Conservation (phyloP, 257 asterid species). For the Knoxia roxburghii region DNA sequence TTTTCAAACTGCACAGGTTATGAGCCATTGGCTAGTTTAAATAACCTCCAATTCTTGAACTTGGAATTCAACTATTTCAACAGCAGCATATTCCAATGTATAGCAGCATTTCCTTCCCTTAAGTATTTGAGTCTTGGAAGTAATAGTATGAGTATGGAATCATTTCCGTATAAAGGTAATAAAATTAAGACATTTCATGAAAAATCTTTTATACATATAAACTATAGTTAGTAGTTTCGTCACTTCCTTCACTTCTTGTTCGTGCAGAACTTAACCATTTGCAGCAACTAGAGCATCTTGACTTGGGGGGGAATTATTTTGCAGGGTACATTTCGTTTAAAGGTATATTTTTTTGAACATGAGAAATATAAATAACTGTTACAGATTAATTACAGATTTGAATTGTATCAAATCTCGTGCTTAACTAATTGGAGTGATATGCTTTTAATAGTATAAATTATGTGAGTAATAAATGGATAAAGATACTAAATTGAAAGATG, state of each 20-base stretch:
- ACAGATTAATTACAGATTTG: no score
- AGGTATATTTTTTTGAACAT: background rate
- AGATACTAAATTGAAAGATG: no score
- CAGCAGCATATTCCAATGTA: slow-evolving; percentile 3
- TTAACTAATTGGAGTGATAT: no score
- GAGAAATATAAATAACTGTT: no score
- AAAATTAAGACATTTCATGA: no score
- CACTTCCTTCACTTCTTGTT: background rate
- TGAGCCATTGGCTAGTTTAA: background rate
- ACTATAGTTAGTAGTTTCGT: no score
- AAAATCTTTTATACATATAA: no score
- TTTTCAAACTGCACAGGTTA: no score
- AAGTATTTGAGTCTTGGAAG: background rate
- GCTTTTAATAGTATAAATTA: no score
- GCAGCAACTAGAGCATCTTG: slow-evolving; percentile 5
- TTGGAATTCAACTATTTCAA: background rate
- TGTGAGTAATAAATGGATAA: no score
- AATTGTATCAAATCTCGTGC: no score
- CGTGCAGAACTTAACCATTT: background rate
- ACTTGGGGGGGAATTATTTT: background rate
- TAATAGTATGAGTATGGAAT: background rate
- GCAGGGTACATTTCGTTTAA: background rate
- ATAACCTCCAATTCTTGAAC: background rate
- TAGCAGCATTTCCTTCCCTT: slow-evolving; percentile 3
- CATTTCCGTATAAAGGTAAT: background rate